Base-by-base conservation (phyloP, 352 stramenopile species). In the Pythium aristosporum region DNA sequence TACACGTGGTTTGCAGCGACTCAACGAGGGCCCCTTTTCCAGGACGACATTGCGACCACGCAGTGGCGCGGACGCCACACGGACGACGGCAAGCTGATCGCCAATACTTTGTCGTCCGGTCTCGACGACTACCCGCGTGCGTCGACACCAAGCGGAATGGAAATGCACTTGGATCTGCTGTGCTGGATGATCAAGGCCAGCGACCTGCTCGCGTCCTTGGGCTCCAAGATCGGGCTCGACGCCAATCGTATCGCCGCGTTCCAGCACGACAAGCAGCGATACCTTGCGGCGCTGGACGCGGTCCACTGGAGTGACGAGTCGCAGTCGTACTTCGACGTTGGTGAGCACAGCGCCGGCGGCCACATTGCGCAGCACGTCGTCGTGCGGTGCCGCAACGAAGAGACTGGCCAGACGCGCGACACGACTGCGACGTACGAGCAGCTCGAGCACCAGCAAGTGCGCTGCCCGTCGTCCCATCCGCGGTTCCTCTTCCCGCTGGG, bases 121-220 rank as follows among this genome's bases (percentile, higher is more conserved):
- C 63, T 98, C 9, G 94, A 98, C 51, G 94, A 98, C 72, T 98
- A 96, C 64, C 94, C 94, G 3, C 76, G 86, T 53, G 85, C 87
- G 1, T 94, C 79, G n/a, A 66, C 71, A 47, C 80, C 87, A 4
- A 86, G 75, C 28, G 57, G 85, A 10, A 69, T 85, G 32, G 92
- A 98, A 62, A 88, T 87, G 68, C 92, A 98, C 57, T 84, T 98
- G 23, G 94, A 98, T 60, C 48, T 98, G 55, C 58, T 96, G 0
- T 86, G 82, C 41, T 98, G 94, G 94, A 91, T 98, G 74, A 84
- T 94, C 37, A 83, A 82, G 36, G 73, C 73, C 21, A 92, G 78
- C 48, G 66, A 82, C 18, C 63, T 92, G 15, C 77, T 94, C 63
- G 62, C 69, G 1, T 74, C 73, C 28, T 49, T 92, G 2, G 77